phyloP scores from a whole-genome alignment of 225 moss, liverwort and hornwort species.

The Pleurozium schreberi region DNA sequence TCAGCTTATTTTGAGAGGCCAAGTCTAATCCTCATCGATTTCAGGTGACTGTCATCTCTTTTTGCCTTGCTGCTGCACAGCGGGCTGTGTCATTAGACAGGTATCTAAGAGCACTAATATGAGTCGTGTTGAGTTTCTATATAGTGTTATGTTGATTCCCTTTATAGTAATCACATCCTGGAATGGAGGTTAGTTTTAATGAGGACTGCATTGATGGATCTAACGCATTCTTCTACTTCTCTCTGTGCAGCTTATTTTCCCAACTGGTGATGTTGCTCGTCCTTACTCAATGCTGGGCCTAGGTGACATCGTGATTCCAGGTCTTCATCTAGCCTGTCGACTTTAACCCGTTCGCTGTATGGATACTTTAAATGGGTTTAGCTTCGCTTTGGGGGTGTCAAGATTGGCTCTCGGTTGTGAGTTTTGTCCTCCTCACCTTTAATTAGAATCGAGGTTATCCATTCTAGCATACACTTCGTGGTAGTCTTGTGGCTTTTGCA shows the following conservation, averaged over 20 bases:
- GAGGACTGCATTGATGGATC: background rate
- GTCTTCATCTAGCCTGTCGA: conserved; percentile 21
- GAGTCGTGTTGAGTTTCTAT: background rate
- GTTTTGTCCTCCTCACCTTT: background rate
- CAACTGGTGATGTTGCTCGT: conserved; percentile 76
- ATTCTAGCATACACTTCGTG: background rate
- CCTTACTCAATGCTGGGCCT: conserved; percentile 99
- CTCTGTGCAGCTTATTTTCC: conserved; percentile 77
- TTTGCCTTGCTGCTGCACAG: conserved; percentile 1
- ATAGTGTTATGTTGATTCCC: background rate
- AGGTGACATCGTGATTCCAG: conserved; percentile 99
- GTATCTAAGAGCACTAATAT: background rate
- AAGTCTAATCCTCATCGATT: background rate
- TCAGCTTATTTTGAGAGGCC: background rate
- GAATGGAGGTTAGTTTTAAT: background rate
- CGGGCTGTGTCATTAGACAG: conserved; percentile 2
- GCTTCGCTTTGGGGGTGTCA: background rate
- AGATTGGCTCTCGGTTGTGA: background rate
- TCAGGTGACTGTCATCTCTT: background rate
- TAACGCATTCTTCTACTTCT: background rate
- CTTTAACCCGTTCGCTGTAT: background rate
- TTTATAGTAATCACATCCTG: background rate
- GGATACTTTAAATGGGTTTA: background rate
- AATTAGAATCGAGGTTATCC: background rate
- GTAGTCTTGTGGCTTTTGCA: background rate